Evolutionary conservation across 176 grass and related monocot species (phyloP), one percentile per base, ranked within the genome.

Genomic region (Sorghum bicolor): DNA sequence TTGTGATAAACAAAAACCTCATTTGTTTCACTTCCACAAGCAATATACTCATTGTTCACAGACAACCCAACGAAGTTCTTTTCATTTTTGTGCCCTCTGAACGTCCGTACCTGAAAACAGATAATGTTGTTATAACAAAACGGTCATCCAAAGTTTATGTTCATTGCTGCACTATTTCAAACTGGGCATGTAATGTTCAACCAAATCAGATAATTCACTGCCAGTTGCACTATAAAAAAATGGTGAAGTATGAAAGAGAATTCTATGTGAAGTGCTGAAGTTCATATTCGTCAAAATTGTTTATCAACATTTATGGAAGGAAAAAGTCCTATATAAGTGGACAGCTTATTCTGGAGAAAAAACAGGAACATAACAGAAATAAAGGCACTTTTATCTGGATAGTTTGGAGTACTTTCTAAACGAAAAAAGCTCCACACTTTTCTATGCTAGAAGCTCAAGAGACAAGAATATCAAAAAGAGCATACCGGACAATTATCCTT

Each of bases 1-100:
- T 99, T 99, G 82, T 99, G 97, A 79, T 99, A 99, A 67, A 89
- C 91, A 80, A 90, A 94, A 75, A 99, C 97, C 72, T 99, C 93
- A 84, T 99, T 99, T 36, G 97, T 99, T 87, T 99, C 97, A 76
- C 97, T 99, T 50, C 97, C 97, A 72, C 97, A 99, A 87, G 97
- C 91, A 89, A 96, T 94, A 63, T 99, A 99, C 34, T 96, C 97
- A 33, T 77, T 92, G 86, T 92, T 96, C 16, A 91, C 97, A 40
- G 93, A 92, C 20, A 99, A 79, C 17, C 97, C 97, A 41, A 99
- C 97, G 28, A 99, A 99, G 75, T 99, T 99, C 84, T 99, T 99
- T 79, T 99, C 97, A 80, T 99, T 99, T n/a, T 86, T 94, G 86
- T 99, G 97, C 38, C 96, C 96, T 90, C 88, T 99, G 87, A 99